Base-by-base conservation (phyloP, 2,329 filamentous ascomycete genomes). In the Claviceps cyperi region DNA sequence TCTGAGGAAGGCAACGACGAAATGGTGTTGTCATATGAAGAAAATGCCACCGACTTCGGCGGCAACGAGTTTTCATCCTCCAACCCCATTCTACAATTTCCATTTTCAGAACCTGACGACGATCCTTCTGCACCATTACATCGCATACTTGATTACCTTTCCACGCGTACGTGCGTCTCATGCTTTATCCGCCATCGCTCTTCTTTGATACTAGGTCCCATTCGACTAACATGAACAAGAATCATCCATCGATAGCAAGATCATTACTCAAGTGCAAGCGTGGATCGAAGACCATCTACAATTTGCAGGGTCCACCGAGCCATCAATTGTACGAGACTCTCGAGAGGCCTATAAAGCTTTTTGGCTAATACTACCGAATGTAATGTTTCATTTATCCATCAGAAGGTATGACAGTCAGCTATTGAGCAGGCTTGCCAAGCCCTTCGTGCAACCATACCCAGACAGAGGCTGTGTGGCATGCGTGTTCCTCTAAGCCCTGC, bases 201-300 rank as follows among this genome's bases (percentile, higher is more conserved):
- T 17, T 17, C 8, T 28, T 15, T 28, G 17, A 3, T 17, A 35
- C 46, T 22, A 14, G 6, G 14, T 5, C 8, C 15, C 17, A 3
- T 40, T 15, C 6, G 24, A 21, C 41, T 36, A 48, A 45, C 22
- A 11, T 43, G 21, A 43, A 38, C 22, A 54, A 75, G 71, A 74
- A 55, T 56, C 62, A 13, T 51, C 64, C 3, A 60, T 69, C 54
- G 72, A 74, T 35, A 68, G 71, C 17, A 63, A 67, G 13, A 66
- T 73, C 22, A 59, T 78, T 19, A 57, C 62, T 17, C 63, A 64
- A 47, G 51, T 82, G 14, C 63, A 68, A 17, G 61, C 63, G 5
- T 83, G 77, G 77, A 66, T 80, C 22, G 66, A 70, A 7, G 62
- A 60, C 15, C 78, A 73, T 58, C 55, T 80, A 21, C 54, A 53